Evolutionary conservation across 495 filamentous ascomycete genomes (phyloP).

Genomic region (Schizothecium vesticola): DNA sequence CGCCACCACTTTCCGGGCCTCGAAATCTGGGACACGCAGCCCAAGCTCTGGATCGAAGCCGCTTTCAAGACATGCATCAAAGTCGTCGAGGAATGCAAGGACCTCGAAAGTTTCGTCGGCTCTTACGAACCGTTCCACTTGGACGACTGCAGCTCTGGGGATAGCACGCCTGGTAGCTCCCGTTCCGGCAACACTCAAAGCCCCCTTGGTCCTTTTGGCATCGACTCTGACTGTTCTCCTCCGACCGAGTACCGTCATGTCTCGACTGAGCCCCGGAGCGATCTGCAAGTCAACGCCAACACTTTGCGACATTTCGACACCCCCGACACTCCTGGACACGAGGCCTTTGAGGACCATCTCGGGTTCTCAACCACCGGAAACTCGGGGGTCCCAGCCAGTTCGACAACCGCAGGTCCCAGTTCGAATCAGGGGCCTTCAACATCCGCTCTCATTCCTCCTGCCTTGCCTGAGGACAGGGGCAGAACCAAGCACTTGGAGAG

Average conservation of each 20-base stretch:
- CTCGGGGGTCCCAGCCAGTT: too few species aligned
- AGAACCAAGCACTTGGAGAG: too few species aligned
- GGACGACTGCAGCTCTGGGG: not conserved
- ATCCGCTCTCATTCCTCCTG: too few species aligned
- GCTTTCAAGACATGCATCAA: conserved; percentile 5
- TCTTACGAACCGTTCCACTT: not conserved
- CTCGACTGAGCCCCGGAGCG: not conserved
- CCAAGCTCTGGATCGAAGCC: not conserved
- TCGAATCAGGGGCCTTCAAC: too few species aligned
- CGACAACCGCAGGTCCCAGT: too few species aligned
- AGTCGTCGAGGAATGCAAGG: not conserved
- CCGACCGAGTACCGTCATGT: not conserved
- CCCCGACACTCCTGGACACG: too few species aligned
- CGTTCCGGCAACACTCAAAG: not conserved
- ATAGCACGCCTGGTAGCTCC: not conserved
- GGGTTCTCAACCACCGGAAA: too few species aligned
- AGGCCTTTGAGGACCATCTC: too few species aligned
- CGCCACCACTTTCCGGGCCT: conserved; percentile 3
- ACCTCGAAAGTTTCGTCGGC: not conserved
- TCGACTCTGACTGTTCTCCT: not conserved
- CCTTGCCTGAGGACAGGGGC: too few species aligned
- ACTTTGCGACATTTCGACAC: not conserved
- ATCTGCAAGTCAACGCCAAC: not conserved
- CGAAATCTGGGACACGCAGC: not conserved
- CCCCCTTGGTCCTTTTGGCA: not conserved